These are phyloP conservation scores for Colletotrichum aenigma DNA, from an alignment of 2,329 filamentous ascomycete genomes.

Conservation along the genomic window DNA sequence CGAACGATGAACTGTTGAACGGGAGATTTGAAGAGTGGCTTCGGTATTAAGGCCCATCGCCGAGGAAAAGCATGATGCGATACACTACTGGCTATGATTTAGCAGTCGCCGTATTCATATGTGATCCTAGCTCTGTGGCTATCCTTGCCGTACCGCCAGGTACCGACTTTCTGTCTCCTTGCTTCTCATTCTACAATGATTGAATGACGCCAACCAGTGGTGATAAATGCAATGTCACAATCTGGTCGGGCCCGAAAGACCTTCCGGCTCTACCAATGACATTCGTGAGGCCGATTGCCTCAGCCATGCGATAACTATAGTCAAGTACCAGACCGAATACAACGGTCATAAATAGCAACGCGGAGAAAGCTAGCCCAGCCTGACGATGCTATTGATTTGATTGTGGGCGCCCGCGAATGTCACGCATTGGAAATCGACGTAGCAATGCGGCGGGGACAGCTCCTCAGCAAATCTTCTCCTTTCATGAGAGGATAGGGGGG, in stretches of 20 bases:
- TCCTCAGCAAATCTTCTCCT: no score
- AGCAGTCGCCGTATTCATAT: background rate
- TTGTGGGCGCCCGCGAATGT: no score
- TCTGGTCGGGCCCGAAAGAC: background rate
- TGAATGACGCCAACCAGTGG: background rate
- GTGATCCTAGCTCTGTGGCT: background rate
- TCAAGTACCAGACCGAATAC: background rate
- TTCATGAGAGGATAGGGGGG: no score
- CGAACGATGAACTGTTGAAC: background rate
- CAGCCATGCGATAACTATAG: background rate
- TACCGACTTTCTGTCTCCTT: background rate
- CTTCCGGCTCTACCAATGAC: background rate
- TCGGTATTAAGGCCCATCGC: background rate
- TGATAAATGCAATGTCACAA: background rate
- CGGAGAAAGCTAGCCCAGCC: no score
- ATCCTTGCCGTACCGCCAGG: background rate
- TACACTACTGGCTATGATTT: background rate
- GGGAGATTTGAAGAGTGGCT: background rate
- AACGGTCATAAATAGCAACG: no score
- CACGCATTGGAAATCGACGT: no score
- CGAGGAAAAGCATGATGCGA: background rate
- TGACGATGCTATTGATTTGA: no score
- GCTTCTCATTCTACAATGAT: background rate
- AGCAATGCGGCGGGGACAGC: no score
- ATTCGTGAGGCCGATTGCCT: background rate